Conservation (phyloP, 2,329 filamentous ascomycete genomes). For the Elsinoe necatrix region DNA sequence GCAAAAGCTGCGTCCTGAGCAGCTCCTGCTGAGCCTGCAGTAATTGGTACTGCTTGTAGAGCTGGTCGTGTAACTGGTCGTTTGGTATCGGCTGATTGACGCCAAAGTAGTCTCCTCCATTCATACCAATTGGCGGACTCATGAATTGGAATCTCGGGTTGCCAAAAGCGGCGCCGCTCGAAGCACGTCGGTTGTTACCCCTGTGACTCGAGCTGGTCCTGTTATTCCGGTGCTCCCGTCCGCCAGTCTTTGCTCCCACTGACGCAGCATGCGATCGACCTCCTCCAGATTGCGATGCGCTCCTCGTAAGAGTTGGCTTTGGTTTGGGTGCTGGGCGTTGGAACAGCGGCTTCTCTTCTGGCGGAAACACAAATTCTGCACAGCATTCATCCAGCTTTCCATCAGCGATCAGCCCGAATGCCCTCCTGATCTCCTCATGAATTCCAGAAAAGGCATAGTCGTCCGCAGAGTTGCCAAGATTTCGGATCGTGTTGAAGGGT, state of each 20-base stretch:
- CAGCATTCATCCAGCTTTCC: constrained; percentile 72
- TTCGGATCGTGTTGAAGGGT: constrained; percentile 82
- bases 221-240: constrained; percentile 36
- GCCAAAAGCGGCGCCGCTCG: constrained; percentile 45
- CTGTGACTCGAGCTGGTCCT: constrained; percentile 43
- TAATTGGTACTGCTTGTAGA: constrained; percentile 40
- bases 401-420: constrained; percentile 72
- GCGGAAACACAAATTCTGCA: constrained; percentile 79
- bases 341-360: constrained; percentile 58
- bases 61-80: constrained; percentile 40
- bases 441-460: constrained; percentile 89
- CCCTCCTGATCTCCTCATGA: constrained; percentile 78
- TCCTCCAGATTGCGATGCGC: constrained; percentile 33
- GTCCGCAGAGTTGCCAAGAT: constrained; percentile 92
- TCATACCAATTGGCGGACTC: constrained; percentile 35
- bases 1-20: constrained; percentile 35
- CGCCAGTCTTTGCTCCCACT: constrained; percentile 8
- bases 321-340: constrained; percentile 50
- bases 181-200: constrained; percentile 46
- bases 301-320: constrained; percentile 44
- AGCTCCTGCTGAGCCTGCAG: constrained; percentile 31
- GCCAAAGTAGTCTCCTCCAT: constrained; percentile 37
- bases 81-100: constrained; percentile 21
- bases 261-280: constrained; percentile 39
- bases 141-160: constrained; percentile 34